Evolutionary conservation across 2,329 filamentous ascomycete genomes (phyloP).

Genomic region (Ilyonectria mors-panacis): DNA sequence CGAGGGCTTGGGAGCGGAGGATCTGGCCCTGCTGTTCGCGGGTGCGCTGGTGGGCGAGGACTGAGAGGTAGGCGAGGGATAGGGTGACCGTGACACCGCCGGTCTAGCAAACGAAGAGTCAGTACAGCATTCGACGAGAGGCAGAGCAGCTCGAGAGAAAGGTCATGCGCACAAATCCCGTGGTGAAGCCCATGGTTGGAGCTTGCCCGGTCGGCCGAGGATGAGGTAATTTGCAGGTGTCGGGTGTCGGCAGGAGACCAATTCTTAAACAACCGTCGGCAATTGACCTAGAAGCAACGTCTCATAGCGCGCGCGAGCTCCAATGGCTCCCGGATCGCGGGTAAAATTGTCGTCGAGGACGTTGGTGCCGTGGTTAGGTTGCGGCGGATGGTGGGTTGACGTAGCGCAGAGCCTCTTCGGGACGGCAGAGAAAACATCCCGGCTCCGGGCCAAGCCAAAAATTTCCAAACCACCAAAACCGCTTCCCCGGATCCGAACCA

Average conservation of each 20-base stretch:
- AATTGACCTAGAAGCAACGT: slow-evolving; percentile 45
- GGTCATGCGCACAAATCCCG: slow-evolving; percentile 77
- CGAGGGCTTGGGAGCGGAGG: slow-evolving; percentile 70
- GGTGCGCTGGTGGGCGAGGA: slow-evolving; percentile 79
- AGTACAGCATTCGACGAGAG: slow-evolving; percentile 22
- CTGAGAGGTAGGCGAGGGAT: slow-evolving; percentile 79
- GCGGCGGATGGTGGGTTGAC: slow-evolving; percentile 48
- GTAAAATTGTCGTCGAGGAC: slow-evolving; percentile 29
- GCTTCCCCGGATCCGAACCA: slow-evolving; percentile 32
- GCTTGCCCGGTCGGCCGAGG: slow-evolving; percentile 44
- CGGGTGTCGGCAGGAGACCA: slow-evolving; percentile 37
- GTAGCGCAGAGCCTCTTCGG: slow-evolving; percentile 44
- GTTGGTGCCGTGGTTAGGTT: slow-evolving; percentile 40
- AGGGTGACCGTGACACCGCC: slow-evolving; percentile 84
- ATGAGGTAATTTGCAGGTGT: slow-evolving; percentile 50
- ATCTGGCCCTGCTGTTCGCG: slow-evolving; percentile 71
- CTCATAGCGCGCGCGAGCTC: slow-evolving; percentile 53
- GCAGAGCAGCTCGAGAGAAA: background rate
- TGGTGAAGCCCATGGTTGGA: slow-evolving; percentile 77
- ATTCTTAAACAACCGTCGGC: slow-evolving; percentile 35
- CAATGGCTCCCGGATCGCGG: slow-evolving; percentile 44
- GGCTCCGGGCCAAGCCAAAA: slow-evolving; percentile 51
- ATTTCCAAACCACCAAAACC: slow-evolving; percentile 51
- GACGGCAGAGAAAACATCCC: slow-evolving; percentile 49
- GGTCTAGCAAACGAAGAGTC: slow-evolving; percentile 63